A percentile compares a stretch with the other conserved stretches of the same genome.
Evolutionary conservation across 176 grass and related monocot species (phyloP).

Genomic region (Themeda triandra): DNA sequence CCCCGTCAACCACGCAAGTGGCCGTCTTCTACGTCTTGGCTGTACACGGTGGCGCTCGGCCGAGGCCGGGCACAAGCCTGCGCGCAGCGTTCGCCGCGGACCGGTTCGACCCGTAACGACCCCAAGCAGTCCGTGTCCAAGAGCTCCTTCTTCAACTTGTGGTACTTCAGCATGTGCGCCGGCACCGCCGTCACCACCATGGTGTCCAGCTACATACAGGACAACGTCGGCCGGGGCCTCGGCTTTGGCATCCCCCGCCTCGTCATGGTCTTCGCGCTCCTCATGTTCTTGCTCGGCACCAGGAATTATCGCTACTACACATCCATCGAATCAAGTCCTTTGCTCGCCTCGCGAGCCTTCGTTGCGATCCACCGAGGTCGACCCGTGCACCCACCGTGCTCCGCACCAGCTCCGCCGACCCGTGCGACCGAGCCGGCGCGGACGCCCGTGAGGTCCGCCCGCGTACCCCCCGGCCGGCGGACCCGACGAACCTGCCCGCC

Average conservation of each 20-base stretch:
- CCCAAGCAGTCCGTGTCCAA: constrained; percentile 36
- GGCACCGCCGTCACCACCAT: constrained; percentile 27
- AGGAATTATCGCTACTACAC: constrained; percentile 57
- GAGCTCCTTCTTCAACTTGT: constrained; percentile 71
- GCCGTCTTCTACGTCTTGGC: constrained; percentile 59
- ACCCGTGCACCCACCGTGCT: too few species aligned
- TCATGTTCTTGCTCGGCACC: constrained; percentile 32
- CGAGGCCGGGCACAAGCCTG: constrained; percentile 78
- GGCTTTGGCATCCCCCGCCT: constrained; percentile 80
- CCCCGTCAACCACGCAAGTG: constrained; percentile 31
- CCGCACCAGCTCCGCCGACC: too few species aligned
- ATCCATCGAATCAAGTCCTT: constrained; percentile 52
- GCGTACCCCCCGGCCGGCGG: too few species aligned
- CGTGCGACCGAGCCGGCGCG: too few species aligned
- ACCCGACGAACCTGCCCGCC: too few species aligned
- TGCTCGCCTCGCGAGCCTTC: constrained; percentile 56
- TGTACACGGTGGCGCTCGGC: constrained; percentile 74
- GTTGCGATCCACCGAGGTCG: too few species aligned
- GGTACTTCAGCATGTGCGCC: constrained; percentile 43
- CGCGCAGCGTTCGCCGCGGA: constrained; percentile 82
- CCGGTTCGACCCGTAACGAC: constrained; percentile 60
- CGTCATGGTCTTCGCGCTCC: constrained; percentile 34
- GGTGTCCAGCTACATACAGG: constrained; percentile 71
- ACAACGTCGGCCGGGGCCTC: constrained; percentile 78
- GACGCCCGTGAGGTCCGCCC: too few species aligned